These are phyloP conservation scores for Cercophora samala DNA, from an alignment of 495 filamentous ascomycete genomes.

Conservation along the genomic window DNA sequence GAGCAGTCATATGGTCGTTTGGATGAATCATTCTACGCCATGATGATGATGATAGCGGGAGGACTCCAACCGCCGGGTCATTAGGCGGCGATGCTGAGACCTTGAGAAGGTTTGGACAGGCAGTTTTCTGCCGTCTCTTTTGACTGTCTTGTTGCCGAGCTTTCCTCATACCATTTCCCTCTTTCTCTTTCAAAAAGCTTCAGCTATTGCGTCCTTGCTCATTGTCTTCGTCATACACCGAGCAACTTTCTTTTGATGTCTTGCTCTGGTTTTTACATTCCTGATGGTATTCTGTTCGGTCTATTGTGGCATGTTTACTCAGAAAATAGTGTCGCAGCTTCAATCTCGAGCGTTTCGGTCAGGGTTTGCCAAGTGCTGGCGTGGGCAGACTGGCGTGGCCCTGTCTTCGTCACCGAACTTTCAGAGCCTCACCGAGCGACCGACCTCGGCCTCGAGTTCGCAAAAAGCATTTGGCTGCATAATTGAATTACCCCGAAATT, in stretches of 20 bases:
- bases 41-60: background rate
- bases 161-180: background rate
- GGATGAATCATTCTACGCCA: background rate
- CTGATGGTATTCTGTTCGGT: background rate
- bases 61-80: background rate
- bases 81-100: background rate
- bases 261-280: background rate
- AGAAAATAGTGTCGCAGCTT: background rate
- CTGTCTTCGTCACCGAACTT: background rate
- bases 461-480: background rate
- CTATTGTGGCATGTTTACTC: background rate
- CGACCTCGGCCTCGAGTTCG: background rate
- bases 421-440: background rate
- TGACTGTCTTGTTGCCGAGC: background rate
- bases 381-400: background rate
- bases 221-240: background rate
- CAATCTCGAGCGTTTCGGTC: background rate
- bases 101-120: background rate
- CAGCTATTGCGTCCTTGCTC: background rate
- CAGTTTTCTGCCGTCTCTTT: background rate
- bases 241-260: background rate
- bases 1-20: background rate
- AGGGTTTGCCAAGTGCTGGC: background rate
- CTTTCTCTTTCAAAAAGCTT: no score
- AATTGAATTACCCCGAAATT: background rate